Evolutionary conservation across 768 basidiomycete species (phyloP), one percentile per base, ranked within the genome.

Genomic region (Xerocomus brunneocitrinus): DNA sequence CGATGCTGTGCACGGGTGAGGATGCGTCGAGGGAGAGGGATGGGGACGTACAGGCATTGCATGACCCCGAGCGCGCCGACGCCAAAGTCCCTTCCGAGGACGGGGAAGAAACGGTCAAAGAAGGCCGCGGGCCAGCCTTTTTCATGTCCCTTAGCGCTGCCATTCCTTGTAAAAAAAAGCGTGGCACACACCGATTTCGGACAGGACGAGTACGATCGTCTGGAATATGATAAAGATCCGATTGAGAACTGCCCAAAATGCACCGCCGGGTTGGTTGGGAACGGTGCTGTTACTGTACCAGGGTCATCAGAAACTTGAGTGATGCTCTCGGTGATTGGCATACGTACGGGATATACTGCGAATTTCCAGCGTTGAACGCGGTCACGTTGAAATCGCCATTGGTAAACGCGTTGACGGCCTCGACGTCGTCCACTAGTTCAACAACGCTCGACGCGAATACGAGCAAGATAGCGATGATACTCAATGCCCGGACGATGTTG

Each of bases 261-360:
- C 82, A 27, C 94, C 94, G 7, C 91, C 94, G 43, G 91, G 76
- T 68, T 95, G 93, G 71, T 93, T 91, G 3, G 93, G 93, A n/a
- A 97, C 89, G 0, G 91, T 91, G 69, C 85, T 89, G 49, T 85
- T 81, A 62, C 77, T 82, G 31, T n/a, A 51, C 31, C 40, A 22
- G 3, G 9, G 0, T 34, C 39, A 32, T 47, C 42, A 59, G 42
- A 47, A 19, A 19, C 19, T 19, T 47, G 32, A 25, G 7, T 9
- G 31, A 36, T 5, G 12, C 22, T 7, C 19, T 8, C 5, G 8
- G 14, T 12, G n/a, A 3, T 3, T 1, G 5, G 2, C 22, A 16
- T 1, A 10, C 52, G 55, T 67, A 91, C 83, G 85, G 83, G 62
- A 92, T 85, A 68, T 94, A 95, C 57, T 91, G 87, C 60, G 86